Percentiles rank a stretch among this genome's conserved stretches.
phyloP scores from a whole-genome alignment of 257 asterid species.

The Rauvolfia tetraphylla region DNA sequence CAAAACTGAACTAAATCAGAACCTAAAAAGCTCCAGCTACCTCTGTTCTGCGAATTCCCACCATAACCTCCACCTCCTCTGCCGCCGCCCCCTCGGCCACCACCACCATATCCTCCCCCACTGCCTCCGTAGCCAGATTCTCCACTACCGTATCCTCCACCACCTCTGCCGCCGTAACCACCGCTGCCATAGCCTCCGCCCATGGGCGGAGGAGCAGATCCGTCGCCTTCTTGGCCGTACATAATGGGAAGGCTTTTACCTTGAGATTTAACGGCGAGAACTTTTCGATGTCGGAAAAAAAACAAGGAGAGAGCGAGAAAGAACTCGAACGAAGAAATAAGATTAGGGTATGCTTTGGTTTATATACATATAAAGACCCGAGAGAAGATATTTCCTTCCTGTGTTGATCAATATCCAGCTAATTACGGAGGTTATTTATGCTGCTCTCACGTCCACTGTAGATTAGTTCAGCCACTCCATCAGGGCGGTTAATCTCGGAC shows the following conservation, averaged over 20 bases:
- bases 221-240: slow-evolving; percentile 75
- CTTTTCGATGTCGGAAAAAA: not conserved
- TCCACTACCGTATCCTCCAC: not conserved
- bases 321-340: not conserved
- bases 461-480: not conserved
- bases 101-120: not conserved
- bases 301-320: not conserved
- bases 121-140: slow-evolving; percentile 2
- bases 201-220: slow-evolving; percentile 65
- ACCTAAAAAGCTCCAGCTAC: slow-evolving; percentile 19
- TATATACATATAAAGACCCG: not conserved
- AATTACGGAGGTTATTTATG: not conserved
- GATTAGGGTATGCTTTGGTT: slow-evolving; percentile 14
- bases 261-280: not conserved
- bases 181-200: slow-evolving; percentile 56
- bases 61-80: slow-evolving; percentile 54
- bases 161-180: slow-evolving; percentile 9
- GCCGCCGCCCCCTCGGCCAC: slow-evolving; percentile 13
- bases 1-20: not conserved
- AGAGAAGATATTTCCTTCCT: not conserved
- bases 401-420: not conserved
- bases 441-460: slow-evolving; percentile 4
- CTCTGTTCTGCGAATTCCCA: slow-evolving; percentile 46
- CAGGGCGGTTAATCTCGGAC: not conserved
- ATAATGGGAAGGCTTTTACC: slow-evolving; percentile 13